Base-by-base conservation (phyloP, 78 protist species). In the Tieghemostelium lacteum region DNA sequence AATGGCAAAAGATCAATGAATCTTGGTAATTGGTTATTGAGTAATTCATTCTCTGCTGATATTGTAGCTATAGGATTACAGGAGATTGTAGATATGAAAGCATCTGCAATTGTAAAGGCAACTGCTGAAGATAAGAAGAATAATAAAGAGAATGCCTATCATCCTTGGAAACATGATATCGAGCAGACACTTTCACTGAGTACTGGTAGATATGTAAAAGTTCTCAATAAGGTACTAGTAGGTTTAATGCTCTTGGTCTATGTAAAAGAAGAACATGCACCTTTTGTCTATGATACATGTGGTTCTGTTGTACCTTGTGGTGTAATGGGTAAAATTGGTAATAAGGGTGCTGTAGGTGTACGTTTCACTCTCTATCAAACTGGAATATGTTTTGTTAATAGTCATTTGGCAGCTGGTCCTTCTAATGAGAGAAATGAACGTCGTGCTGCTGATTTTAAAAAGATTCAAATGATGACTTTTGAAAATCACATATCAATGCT, bases 141-240 rank as follows among this genome's bases (percentile, higher is more conserved):
- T 31, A 83, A 83, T 52, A 66, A 60, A 40, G 91, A 83, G 31
- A 83, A 83, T 34, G 76, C 91, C 0, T 69, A 83, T 60, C 91
- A 83, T 69, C 91, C 91, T 40, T 83, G 91, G 91, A 83, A 83
- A 58, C 77, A 83, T 42, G 91, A 83, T n/a, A 83, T 83, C 22
- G 91, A 83, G 42, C 76, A 83, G 45, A 83, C 91, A 16, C 63
- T 83, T 0, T n/a, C 91, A 29, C 71, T 58, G 1, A 37, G 57
- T 28, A 20, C 64, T 5, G 75, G 76, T 55, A 22, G 61, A 22
- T 83, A 83, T 42, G 78, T 83, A 8, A 83, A 83, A 36, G 91
- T 83, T 14, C 63, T 83, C 71, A 83, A 60, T 24, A 83, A 83
- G 57, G 63, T 83, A 20, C 60, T 83, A 50, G 91, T 83, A 3